These are phyloP conservation scores for Capronia epimyces DNA, from an alignment of 2,329 filamentous ascomycete species.

Conservation along the genomic window DNA sequence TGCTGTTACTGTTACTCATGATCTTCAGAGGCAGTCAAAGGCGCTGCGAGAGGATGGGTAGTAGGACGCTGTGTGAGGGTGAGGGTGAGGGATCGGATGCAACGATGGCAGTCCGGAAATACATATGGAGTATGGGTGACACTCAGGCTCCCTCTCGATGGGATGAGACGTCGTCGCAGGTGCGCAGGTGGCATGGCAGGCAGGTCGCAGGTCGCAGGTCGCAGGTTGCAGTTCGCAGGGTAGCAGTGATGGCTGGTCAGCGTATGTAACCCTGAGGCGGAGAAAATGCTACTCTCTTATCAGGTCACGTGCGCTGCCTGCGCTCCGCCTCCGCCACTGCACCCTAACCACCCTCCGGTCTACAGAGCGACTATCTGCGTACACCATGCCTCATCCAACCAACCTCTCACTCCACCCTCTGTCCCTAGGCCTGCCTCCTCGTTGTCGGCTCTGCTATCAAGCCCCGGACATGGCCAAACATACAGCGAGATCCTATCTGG, in stretches of 20 bases:
- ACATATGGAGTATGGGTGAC: neutral
- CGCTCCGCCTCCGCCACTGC: neutral
- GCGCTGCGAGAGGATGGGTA: neutral
- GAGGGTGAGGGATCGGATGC: constrained; percentile 12
- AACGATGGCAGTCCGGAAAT: constrained; percentile 13
- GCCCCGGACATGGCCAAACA: neutral
- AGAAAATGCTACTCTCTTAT: constrained; percentile 22
- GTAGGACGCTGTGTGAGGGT: neutral
- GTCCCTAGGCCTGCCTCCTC: neutral
- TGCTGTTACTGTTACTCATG: neutral
- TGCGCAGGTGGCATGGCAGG: neutral
- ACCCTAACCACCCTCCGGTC: neutral
- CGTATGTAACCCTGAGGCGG: constrained; percentile 21
- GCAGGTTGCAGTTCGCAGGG: constrained; percentile 3
- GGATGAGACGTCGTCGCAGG: constrained; percentile 19
- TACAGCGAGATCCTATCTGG: neutral
- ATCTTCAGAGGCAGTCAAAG: neutral
- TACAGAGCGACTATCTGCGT: neutral
- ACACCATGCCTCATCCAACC: neutral
- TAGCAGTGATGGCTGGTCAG: neutral
- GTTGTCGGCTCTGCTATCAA: neutral
- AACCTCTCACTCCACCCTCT: neutral
- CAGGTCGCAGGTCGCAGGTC: neutral
- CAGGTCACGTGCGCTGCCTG: constrained; percentile 12
- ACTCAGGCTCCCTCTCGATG: neutral